Base-by-base conservation (phyloP, 768 basidiomycete genomes). In the Boletus barrowsii region DNA sequence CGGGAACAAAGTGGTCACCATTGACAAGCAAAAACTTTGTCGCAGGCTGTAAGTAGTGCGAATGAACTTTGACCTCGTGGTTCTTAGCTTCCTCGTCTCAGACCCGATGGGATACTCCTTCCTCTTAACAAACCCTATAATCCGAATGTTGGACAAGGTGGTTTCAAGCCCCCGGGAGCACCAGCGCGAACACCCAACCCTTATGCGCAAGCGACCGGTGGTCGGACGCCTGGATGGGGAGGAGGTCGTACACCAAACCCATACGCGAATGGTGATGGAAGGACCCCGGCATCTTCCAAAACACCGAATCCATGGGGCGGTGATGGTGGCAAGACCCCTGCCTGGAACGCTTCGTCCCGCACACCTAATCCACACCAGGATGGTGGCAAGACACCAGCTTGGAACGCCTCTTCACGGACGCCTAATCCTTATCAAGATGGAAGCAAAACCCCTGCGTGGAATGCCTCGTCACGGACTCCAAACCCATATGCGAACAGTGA, bases 1-100 rank as follows among this genome's bases (percentile, higher is more conserved):
- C 14, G 88, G 87, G 37, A 95, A 94, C 71, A 94, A 92, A 71
- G 77, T 94, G 20, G 85, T 99, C 54, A 87, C 86, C 37, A 85
- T 98, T 53, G 88, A 90, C 45, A 91, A 93, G 65, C 79, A 81
- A 42, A 91, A 90, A 65, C 71, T 96, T 18, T 79, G 82, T 57
- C 79, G 86, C 52, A 80, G 86, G 72, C 69, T 83, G 91, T 92
- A 65, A 65, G 89, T 79, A 43, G n/a, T 24, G 36, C 22, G 26
- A 32, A 15, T 45, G 33, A 53, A 11, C 6, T 22, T 24, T 53
- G 30, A 17, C 43, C 6, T 42, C n/a, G 24, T 48, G 55, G 22
- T 50, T 53, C 54, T 52, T 7, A 63, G 45, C 51, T n/a, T 3
- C 41, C 26, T 41, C 6, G 6, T 44, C 57, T n/a, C 40, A 87